Base-by-base conservation (phyloP, 176 grass and related monocot genomes). In the Paspalum vaginatum region DNA sequence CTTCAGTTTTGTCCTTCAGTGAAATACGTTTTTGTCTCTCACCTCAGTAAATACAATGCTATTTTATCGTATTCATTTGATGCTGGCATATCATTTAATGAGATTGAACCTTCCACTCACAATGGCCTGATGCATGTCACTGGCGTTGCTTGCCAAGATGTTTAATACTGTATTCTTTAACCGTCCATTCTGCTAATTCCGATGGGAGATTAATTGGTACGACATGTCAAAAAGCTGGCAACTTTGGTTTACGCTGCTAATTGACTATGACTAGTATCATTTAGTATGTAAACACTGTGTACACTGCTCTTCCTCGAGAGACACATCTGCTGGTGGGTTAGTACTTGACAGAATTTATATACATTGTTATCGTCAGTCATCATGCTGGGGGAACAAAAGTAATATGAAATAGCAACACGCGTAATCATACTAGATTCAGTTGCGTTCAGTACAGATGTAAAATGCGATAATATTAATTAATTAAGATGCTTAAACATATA, bases 171-270 rank as follows among this genome's bases (percentile, higher is more conserved):
- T 52, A 32, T 66, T 75, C 46, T 59, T 75, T 66, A 66, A 14
- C 38, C 60, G 70, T 66, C 49, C 81, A 75, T 63, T 11, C 21
- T 83, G 60, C 22, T 46, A 66, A 71, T 85, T 85, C 32, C 65
- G 16, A 85, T 85, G 74, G 26, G 24, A 62, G 74, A 85, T 85
- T 32, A 32, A 32, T 32, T 85, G 74, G 74, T 78, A 78, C 75
- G 74, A 63, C 59, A 41, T 79, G 75, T 37, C 56, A 79, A 32
- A 32, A 32, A 54, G 42, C 51, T 84, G 82, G 32, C 27, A 61
- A 43, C 82, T 69, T 84, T 60, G 65, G 37, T 21, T 61, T 62
- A 37, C 44, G 27, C 18, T 52, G 45, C 65, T 54, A 68, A 48
- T 58, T 67, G 63, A 72, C 18, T 60, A 24, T 32, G 32, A 3